Percentiles rank a stretch among this genome's conserved stretches.
These are phyloP conservation scores for Colletotrichum limetticola DNA, from an alignment of 2,329 filamentous ascomycete species.

Conservation along the genomic window DNA sequence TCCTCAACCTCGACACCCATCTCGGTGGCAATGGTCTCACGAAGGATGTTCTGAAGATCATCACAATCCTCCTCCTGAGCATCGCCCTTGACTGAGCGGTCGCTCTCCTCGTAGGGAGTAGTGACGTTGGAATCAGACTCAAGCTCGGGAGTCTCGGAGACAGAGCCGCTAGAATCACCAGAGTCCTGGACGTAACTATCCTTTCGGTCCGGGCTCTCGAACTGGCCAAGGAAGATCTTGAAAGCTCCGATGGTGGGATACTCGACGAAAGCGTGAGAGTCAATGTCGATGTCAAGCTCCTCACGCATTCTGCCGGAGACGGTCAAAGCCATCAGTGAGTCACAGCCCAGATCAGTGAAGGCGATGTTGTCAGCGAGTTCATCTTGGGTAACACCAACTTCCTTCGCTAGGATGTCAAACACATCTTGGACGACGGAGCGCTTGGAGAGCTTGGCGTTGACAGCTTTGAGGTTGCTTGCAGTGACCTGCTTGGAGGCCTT, in stretches of 20 bases:
- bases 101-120: conserved; percentile 63
- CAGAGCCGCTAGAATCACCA: conserved; percentile 49
- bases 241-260: conserved; percentile 65
- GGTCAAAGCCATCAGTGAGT: conserved; percentile 70
- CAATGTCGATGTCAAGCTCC: conserved; percentile 65
- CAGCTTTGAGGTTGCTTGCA: conserved; percentile 56
- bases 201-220: conserved; percentile 43
- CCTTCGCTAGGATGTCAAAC: conserved; percentile 65
- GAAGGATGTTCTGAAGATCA: conserved; percentile 63
- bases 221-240: conserved; percentile 54
- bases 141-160: conserved; percentile 57
- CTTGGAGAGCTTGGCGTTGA: conserved; percentile 61
- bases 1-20: conserved; percentile 78
- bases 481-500: conserved; percentile 57
- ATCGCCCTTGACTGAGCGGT: conserved; percentile 57
- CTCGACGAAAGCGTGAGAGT: conserved; percentile 64
- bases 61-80: conserved; percentile 45
- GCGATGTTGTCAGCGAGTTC: conserved; percentile 67
- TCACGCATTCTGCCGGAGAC: conserved; percentile 67
- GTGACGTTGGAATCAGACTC: conserved; percentile 63
- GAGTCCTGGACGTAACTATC: conserved; percentile 43
- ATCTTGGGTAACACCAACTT: conserved; percentile 64
- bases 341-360: conserved; percentile 68
- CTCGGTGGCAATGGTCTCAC: conserved; percentile 75
- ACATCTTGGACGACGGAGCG: conserved; percentile 55